Evolutionary conservation across 441 rosid genomes (phyloP).

Genomic region (Euphorbia celastroides): DNA sequence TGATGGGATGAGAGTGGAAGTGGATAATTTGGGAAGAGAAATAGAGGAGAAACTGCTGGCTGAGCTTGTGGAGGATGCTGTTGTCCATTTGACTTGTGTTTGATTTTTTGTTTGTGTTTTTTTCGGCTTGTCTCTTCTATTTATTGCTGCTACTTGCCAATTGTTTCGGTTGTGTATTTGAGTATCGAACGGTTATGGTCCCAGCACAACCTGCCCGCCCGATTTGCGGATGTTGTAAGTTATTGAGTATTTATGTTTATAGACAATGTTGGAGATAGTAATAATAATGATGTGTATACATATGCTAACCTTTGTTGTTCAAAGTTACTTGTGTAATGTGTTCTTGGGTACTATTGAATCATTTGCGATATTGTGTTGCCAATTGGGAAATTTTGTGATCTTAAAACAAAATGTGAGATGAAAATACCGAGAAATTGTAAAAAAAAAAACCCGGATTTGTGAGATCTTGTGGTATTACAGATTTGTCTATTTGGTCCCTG

Average conservation of each 20-base stretch:
- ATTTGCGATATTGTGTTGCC: background rate
- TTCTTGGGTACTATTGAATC: background rate
- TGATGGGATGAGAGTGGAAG: constrained; percentile 38
- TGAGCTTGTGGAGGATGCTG: constrained; percentile 72
- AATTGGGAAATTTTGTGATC: too few species aligned
- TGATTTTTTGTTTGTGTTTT: background rate
- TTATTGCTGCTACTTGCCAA: background rate
- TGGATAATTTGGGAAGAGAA: constrained; percentile 45
- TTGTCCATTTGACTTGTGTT: constrained; percentile 41
- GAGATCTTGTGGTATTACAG: too few species aligned
- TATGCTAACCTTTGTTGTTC: constrained; percentile 4
- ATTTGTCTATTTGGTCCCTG: too few species aligned
- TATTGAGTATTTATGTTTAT: constrained; percentile 3
- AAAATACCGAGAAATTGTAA: too few species aligned
- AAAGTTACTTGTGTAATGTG: background rate
- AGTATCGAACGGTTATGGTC: constrained; percentile 19
- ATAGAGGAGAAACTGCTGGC: constrained; percentile 58
- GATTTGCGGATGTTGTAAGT: constrained; percentile 23
- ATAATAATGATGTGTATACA: background rate
- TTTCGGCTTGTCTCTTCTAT: background rate
- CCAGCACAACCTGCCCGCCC: constrained; percentile 2
- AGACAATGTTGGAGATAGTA: constrained; percentile 5
- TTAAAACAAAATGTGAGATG: too few species aligned
- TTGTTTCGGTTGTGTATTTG: constrained; percentile 32
- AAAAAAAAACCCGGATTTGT: too few species aligned